Evolutionary conservation across 495 filamentous ascomycete genomes (phyloP).

Genomic region (Talaromyces adpressus): DNA sequence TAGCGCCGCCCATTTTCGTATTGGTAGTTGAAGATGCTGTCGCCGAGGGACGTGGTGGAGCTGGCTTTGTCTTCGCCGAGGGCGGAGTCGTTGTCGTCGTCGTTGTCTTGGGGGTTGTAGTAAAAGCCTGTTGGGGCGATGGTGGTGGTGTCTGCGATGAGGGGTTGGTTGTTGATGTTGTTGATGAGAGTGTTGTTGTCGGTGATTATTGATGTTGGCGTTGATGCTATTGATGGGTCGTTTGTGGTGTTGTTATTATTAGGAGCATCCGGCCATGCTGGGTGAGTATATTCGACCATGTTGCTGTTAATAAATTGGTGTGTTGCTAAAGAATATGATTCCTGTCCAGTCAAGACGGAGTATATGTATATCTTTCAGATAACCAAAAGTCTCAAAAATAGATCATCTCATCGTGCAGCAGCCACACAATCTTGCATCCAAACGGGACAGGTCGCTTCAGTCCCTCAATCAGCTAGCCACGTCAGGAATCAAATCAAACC

Average conservation of each 20-base stretch:
- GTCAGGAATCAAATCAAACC: not conserved
- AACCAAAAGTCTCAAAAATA: not conserved
- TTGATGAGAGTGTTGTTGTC: not conserved
- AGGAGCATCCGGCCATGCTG: not conserved
- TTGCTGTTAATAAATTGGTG: not conserved
- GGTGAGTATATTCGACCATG: not conserved
- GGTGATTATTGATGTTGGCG: not conserved
- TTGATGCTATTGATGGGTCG: not conserved
- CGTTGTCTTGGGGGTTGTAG: not conserved
- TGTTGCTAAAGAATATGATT: not conserved
- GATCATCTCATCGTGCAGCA: not conserved
- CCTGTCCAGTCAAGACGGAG: not conserved
- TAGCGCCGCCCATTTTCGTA: conserved; percentile 59
- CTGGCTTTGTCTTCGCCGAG: conserved; percentile 7
- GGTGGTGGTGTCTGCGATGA: not conserved
- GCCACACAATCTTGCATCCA: not conserved
- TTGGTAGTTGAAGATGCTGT: conserved; percentile 21
- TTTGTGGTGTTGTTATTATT: not conserved
- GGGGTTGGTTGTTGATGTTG: not conserved
- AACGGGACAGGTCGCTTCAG: not conserved
- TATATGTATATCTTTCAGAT: not conserved
- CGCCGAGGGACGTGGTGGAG: conserved; percentile 14
- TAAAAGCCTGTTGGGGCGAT: not conserved
- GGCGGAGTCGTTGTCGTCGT: conserved; percentile 9
- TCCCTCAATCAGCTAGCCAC: not conserved